Evolutionary conservation across 1,139 yeast species (phyloP), one percentile per base, ranked within the genome.

Genomic region (Nakaseomyces glabratus): DNA sequence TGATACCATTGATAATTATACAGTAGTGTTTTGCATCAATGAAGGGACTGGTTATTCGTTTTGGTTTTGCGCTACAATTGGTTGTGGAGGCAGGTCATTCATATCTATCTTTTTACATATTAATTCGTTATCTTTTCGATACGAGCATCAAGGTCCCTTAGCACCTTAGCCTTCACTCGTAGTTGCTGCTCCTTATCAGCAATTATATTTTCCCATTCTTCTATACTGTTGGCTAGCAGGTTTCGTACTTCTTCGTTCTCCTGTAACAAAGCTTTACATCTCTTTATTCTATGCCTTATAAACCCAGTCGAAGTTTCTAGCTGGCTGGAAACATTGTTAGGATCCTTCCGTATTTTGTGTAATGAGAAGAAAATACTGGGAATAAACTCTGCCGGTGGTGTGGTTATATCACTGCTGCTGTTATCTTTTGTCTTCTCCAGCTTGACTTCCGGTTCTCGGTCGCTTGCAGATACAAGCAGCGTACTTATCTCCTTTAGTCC

Each of bases 301-400:
- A 51, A 49, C 15, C 57, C 55, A 1, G 58, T 53, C 11, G 57
- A 43, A 1, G 51, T 43, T 31, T 53, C 59, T 13, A 55, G 40
- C 22, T 53, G 52, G 35, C 51, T 52, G 11, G 49, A 42, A 17
- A 51, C 46, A 34, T 46, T 51, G 32, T 50, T 50, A 13, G 58
- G 55, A 23, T 53, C 55, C 38, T 51, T 53, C 20, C 47, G 47
- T 12, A 55, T 42, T 35, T 53, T 54, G 31, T 54, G 44, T 24
- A 55, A 29, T 4, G 58, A 45, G 35, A 52, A 54, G 39, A 49
- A 55, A 3, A 55, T 42, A 35, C 52, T 56, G n/a, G 60, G 59
- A 23, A 55, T 50, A 35, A 55, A 55, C 33, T 54, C 60, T 4
- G 49, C 33, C 9, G 40, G 36, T 13, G 40, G 28, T 4, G 46